Evolutionary conservation across 2,329 filamentous ascomycete species (phyloP).

Genomic region (Didymellaceae sp.): DNA sequence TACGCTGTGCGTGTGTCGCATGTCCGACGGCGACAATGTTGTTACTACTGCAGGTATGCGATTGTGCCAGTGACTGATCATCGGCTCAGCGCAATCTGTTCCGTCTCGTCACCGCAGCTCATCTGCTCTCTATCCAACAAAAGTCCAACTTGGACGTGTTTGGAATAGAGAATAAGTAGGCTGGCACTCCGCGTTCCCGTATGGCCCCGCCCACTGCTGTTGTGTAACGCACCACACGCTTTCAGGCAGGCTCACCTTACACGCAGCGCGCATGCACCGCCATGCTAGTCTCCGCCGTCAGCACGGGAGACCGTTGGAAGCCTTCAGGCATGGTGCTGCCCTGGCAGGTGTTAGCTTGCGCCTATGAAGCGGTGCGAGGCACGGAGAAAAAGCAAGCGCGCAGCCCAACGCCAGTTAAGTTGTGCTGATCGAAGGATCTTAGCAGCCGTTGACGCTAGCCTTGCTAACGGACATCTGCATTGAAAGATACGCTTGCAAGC

Average conservation of each 20-base stretch:
- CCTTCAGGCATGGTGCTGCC: conserved; percentile 31
- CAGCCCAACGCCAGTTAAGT: conserved; percentile 20
- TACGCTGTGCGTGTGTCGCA: conserved; percentile 15
- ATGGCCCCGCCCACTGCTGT: conserved; percentile 27
- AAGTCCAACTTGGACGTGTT: background rate
- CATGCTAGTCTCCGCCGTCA: conserved; percentile 48
- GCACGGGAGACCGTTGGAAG: conserved; percentile 29
- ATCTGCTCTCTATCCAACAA: conserved; percentile 6
- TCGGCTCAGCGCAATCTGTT: conserved; percentile 2
- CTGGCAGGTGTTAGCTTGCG: conserved; percentile 30
- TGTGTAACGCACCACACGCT: conserved; percentile 44
- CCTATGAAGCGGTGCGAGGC: conserved; percentile 14
- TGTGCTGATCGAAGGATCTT: conserved; percentile 16
- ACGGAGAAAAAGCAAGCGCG: conserved; percentile 21
- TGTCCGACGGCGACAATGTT: conserved; percentile 6
- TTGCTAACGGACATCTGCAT: conserved; percentile 12
- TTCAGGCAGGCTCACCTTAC: conserved; percentile 29
- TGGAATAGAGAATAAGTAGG: conserved; percentile 14
- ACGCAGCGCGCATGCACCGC: conserved; percentile 33
- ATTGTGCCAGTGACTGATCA: conserved; percentile 10
- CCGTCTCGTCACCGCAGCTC: background rate
- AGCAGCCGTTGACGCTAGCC: conserved; percentile 12
- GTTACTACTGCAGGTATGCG: conserved; percentile 12
- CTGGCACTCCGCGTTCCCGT: conserved; percentile 17
- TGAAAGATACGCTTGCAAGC: conserved; percentile 6